These are phyloP conservation scores for Udeniomyces megalosporus DNA, from an alignment of 768 basidiomycete genomes.

Conservation along the genomic window DNA sequence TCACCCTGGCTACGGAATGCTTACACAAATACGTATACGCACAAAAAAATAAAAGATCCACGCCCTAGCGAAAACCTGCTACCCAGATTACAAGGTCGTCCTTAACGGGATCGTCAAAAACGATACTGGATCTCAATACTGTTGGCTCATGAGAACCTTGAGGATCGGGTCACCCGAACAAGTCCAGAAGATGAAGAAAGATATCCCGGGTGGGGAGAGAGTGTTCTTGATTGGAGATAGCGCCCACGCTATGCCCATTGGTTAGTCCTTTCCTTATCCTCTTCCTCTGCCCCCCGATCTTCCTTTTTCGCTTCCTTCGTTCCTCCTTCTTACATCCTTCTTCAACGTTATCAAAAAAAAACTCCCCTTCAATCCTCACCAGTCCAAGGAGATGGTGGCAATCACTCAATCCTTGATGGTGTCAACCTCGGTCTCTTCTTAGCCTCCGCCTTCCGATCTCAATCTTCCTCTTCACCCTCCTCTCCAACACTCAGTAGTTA, in stretches of 20 bases:
- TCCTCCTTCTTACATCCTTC: too few species aligned
- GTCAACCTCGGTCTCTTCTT: too few species aligned
- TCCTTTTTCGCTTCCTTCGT: too few species aligned
- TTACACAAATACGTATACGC: too few species aligned
- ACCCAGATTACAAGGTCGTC: neutral
- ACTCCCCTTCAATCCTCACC: too few species aligned
- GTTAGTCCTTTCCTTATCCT: neutral
- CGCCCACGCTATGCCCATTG: slow-evolving; percentile 8
- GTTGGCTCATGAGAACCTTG: slow-evolving; percentile 10
- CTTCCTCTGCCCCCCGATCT: neutral
- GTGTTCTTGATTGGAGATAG: slow-evolving; percentile 11
- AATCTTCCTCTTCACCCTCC: neutral
- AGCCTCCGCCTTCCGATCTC: too few species aligned
- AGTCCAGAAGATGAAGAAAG: neutral
- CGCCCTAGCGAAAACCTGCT: neutral
- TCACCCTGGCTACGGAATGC: neutral
- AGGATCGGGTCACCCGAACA: neutral
- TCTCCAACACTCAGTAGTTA: neutral
- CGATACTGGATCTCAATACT: neutral
- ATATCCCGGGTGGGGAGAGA: neutral
- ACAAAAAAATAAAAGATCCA: neutral
- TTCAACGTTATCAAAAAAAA: too few species aligned
- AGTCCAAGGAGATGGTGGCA: too few species aligned
- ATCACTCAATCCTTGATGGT: too few species aligned
- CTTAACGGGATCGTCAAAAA: neutral